phyloP scores from a whole-genome alignment of 1,284 basidiomycete species.

The Tilletia indica region DNA sequence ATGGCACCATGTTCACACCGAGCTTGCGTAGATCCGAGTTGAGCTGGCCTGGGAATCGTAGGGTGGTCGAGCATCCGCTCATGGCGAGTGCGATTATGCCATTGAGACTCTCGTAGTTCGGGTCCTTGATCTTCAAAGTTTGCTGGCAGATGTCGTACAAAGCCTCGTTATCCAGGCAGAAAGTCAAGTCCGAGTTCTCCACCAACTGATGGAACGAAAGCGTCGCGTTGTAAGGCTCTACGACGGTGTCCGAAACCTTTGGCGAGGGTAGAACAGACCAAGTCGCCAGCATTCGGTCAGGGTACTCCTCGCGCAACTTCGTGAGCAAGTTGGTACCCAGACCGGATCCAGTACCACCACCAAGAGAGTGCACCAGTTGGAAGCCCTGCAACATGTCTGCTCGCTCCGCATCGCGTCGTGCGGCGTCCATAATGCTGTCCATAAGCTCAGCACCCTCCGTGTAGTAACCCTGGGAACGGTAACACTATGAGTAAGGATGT shows the following conservation, averaged over 20 bases:
- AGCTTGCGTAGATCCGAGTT: constrained; percentile 97
- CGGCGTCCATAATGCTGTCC: constrained; percentile 64
- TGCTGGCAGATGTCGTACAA: constrained; percentile 91
- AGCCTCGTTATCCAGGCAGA: constrained; percentile 88
- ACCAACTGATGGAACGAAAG: constrained; percentile 66
- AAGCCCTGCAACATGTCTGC: constrained; percentile 65
- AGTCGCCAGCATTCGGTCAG: constrained; percentile 67
- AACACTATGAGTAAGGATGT: background rate
- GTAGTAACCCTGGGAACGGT: constrained; percentile 31
- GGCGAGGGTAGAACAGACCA: constrained; percentile 67
- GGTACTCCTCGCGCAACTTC: constrained; percentile 67
- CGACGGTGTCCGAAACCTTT: constrained; percentile 65
- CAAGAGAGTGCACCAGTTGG: constrained; percentile 66
- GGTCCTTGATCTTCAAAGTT: constrained; percentile 87
- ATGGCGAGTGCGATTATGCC: constrained; percentile 93
- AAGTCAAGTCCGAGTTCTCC: constrained; percentile 67
- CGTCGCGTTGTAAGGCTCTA: constrained; percentile 67
- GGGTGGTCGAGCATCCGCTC: constrained; percentile 92
- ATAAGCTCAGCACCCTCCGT: constrained; percentile 61
- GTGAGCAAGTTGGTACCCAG: constrained; percentile 67
- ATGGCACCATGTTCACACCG: constrained; percentile 84
- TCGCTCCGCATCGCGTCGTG: constrained; percentile 65
- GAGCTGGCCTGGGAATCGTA: constrained; percentile 96
- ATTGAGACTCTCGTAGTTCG: constrained; percentile 94
- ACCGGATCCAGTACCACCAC: constrained; percentile 67